phyloP scores from a whole-genome alignment of 2,329 filamentous ascomycete genomes.

The Botrytis deweyae region DNA sequence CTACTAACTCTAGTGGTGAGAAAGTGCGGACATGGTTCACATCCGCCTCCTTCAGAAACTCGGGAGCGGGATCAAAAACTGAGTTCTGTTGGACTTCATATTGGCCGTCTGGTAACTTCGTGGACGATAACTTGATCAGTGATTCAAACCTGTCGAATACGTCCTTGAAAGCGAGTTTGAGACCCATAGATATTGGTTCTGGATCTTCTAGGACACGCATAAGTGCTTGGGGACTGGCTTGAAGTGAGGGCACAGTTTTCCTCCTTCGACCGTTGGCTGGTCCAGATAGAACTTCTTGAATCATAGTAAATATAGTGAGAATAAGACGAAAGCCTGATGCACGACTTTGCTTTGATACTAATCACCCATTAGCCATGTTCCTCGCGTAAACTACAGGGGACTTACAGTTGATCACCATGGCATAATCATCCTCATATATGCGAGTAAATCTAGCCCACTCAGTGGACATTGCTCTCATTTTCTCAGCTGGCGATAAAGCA shows the following conservation, averaged over 20 bases:
- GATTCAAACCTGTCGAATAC: slow-evolving; percentile 40
- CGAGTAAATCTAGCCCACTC: slow-evolving; percentile 47
- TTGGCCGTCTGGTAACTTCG: slow-evolving; percentile 29
- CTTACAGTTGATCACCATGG: slow-evolving; percentile 41
- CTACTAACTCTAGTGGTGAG: slow-evolving; percentile 41
- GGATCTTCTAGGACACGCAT: slow-evolving; percentile 38
- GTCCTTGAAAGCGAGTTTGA: slow-evolving; percentile 36
- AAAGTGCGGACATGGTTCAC: slow-evolving; percentile 40
- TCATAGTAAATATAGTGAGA: slow-evolving; percentile 41
- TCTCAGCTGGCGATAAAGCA: slow-evolving; percentile 46
- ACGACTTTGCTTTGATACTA: slow-evolving; percentile 40
- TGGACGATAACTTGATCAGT: slow-evolving; percentile 37
- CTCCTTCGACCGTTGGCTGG: slow-evolving; percentile 17
- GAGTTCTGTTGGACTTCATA: slow-evolving; percentile 34
- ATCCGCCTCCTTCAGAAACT: slow-evolving; percentile 31
- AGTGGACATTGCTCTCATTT: slow-evolving; percentile 47
- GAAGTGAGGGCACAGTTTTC: slow-evolving; percentile 33
- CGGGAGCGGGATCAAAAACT: slow-evolving; percentile 36
- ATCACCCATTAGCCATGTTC: not conserved
- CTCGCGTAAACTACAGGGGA: not conserved
- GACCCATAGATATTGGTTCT: slow-evolving; percentile 31
- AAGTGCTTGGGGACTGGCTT: slow-evolving; percentile 37
- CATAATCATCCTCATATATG: slow-evolving; percentile 46
- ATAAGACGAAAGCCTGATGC: slow-evolving; percentile 40
- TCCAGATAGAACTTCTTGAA: slow-evolving; percentile 36